phyloP scores from a whole-genome alignment of 2,329 filamentous ascomycete species.

The Zarea fungicola region DNA sequence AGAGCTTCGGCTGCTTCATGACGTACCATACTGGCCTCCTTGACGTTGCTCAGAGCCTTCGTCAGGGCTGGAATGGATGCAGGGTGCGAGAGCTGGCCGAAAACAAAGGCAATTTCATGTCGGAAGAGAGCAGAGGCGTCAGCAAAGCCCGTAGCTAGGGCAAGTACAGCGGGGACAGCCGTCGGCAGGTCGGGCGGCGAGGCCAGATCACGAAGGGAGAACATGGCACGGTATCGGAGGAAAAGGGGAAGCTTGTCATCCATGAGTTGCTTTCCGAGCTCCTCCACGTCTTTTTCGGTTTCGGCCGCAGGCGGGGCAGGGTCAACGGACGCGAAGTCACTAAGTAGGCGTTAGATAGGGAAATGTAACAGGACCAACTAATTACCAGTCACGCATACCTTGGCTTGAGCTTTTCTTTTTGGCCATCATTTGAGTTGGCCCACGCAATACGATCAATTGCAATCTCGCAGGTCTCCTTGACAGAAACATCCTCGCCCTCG shows the following conservation, averaged over 20 bases:
- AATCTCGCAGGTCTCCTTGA: constrained; percentile 96
- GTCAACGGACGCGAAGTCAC: constrained; percentile 93
- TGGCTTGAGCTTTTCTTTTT: constrained; percentile 70
- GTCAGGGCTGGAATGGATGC: constrained; percentile 92
- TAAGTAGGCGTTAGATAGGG: constrained; percentile 37
- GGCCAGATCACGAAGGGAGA: constrained; percentile 88
- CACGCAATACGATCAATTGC: constrained; percentile 91
- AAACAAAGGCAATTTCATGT: constrained; percentile 97
- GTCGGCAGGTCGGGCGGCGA: constrained; percentile 89
- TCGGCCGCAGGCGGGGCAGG: constrained; percentile 84
- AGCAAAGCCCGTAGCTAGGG: constrained; percentile 76
- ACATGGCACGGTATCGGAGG: constrained; percentile 95
- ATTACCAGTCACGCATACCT: constrained; percentile 52
- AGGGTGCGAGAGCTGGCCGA: constrained; percentile 91
- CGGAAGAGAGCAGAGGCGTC: constrained; percentile 91
- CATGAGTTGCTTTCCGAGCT: constrained; percentile 71
- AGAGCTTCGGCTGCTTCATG: constrained; percentile 97
- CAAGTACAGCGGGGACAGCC: constrained; percentile 78
- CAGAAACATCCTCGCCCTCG: constrained; percentile 67
- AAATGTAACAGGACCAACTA: constrained; percentile 15
- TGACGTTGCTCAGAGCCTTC: constrained; percentile 66
- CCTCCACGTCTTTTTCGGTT: constrained; percentile 61
- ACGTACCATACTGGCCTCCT: constrained; percentile 92
- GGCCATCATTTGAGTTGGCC: constrained; percentile 71
- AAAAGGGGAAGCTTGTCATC: constrained; percentile 78